Percentiles rank a stretch among this genome's conserved stretches.
These are phyloP conservation scores for Syncephalastrum monosporum DNA, from an alignment of 371 early-diverging fungal genomes.

Conservation along the genomic window DNA sequence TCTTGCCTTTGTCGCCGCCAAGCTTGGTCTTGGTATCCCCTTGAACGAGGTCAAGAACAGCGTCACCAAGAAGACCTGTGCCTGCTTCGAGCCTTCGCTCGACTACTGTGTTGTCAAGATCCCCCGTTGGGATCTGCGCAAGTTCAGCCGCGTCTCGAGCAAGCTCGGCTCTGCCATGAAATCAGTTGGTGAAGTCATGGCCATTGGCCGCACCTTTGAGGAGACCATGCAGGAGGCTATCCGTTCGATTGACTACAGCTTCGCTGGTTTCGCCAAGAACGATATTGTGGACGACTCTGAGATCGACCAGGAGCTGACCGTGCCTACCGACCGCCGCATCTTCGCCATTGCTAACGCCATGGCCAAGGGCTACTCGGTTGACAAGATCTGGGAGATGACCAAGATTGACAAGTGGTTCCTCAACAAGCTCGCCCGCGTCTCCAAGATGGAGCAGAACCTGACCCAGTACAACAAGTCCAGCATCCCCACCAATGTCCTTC, in stretches of 20 bases:
- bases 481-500: conserved; percentile 55
- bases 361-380: conserved; percentile 76
- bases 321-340: conserved; percentile 87
- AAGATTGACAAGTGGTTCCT: conserved; percentile 97
- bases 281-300: conserved; percentile 53
- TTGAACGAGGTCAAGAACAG: conserved; percentile 85
- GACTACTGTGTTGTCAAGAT: conserved; percentile 95
- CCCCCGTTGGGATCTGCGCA: conserved; percentile 94
- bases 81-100: conserved; percentile 93
- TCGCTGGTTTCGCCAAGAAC: conserved; percentile 67
- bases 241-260: conserved; percentile 71
- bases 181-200: conserved; percentile 97
- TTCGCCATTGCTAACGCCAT: conserved; percentile 74
- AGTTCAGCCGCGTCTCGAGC: conserved; percentile 86
- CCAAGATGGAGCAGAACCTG: conserved; percentile 60
- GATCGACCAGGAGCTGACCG: conserved; percentile 71
- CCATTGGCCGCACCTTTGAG: conserved; percentile 94
- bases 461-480: conserved; percentile 36
- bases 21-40: conserved; percentile 84
- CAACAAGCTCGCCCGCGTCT: conserved; percentile 86
- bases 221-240: conserved; percentile 92
- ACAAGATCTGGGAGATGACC: conserved; percentile 83
- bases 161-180: conserved; percentile 89
- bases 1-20: conserved; percentile 94
- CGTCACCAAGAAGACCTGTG: conserved; percentile 89